Evolutionary conservation across 768 basidiomycete genomes (phyloP).

Genomic region (Macrolepiota dolichaula): DNA sequence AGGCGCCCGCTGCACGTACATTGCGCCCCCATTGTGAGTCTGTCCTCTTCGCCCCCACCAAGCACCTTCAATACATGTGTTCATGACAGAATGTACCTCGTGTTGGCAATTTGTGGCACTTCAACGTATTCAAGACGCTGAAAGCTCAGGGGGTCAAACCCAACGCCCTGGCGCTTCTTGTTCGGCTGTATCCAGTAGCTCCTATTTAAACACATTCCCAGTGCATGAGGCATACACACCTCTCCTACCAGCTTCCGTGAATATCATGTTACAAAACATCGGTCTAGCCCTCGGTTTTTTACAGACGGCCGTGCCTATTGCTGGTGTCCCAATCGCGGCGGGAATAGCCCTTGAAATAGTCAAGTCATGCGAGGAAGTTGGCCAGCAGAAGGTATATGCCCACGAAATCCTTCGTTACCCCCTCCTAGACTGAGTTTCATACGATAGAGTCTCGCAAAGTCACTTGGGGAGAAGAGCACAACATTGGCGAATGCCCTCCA

Average conservation of each 20-base stretch:
- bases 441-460: conserved; percentile 37
- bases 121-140: too few relatives aligned
- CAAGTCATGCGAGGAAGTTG: conserved; percentile 41
- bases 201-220: background rate
- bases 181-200: background rate
- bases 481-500: conserved; percentile 34
- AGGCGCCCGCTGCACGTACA: too few relatives aligned
- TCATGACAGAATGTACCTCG: too few relatives aligned
- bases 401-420: too few relatives aligned
- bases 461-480: conserved; percentile 39
- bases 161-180: background rate
- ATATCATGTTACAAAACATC: conserved; percentile 12
- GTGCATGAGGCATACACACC: background rate
- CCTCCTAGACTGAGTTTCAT: background rate
- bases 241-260: background rate
- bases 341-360: conserved; percentile 40
- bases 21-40: too few relatives aligned
- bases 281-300: conserved; percentile 24
- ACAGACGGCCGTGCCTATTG: conserved; percentile 38
- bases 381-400: conserved; percentile 42
- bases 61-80: too few relatives aligned
- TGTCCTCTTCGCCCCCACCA: too few relatives aligned
- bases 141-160: too few relatives aligned
- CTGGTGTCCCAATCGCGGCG: conserved; percentile 45
- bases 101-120: too few relatives aligned